These are phyloP conservation scores for Trametes meyenii DNA, from an alignment of 768 basidiomycete species.

Conservation along the genomic window DNA sequence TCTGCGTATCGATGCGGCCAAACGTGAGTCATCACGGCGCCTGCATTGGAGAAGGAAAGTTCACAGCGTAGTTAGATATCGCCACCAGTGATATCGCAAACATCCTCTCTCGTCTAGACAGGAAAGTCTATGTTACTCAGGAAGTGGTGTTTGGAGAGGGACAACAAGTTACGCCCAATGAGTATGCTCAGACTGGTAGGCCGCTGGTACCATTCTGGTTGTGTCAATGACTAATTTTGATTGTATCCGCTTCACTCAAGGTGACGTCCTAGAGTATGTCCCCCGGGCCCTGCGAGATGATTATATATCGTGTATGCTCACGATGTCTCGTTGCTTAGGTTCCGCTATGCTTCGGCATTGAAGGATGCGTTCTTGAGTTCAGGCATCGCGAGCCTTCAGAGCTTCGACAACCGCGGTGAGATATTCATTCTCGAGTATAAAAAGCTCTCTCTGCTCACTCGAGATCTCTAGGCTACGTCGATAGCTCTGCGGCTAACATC, in stretches of 20 bases:
- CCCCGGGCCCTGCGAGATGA: neutral
- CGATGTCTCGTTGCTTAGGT: conserved; percentile 32
- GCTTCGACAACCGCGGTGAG: conserved; percentile 53
- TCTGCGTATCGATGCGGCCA: conserved; percentile 64
- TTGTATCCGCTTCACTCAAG: conserved; percentile 27
- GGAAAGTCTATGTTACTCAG: conserved; percentile 60
- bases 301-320: neutral
- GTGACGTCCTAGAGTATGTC: conserved; percentile 63
- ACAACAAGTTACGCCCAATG: conserved; percentile 54
- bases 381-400: conserved; percentile 54
- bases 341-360: conserved; percentile 60
- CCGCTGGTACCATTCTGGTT: neutral
- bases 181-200: conserved; percentile 56
- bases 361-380: conserved; percentile 53
- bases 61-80: conserved; percentile 47
- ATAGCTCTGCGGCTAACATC: conserved; percentile 55
- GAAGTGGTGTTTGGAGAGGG: conserved; percentile 54
- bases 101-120: conserved; percentile 49
- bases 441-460: neutral
- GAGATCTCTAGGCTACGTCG: conserved; percentile 54
- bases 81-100: conserved; percentile 53
- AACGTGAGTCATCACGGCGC: conserved; percentile 44
- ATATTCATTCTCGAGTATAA: neutral
- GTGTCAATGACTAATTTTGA: neutral
- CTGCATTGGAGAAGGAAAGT: neutral